A percentile compares a stretch with the other conserved stretches of the same genome.
These are phyloP conservation scores for Picochlorum costavermella DNA, from an alignment of 139 green algal species.

Conservation along the genomic window DNA sequence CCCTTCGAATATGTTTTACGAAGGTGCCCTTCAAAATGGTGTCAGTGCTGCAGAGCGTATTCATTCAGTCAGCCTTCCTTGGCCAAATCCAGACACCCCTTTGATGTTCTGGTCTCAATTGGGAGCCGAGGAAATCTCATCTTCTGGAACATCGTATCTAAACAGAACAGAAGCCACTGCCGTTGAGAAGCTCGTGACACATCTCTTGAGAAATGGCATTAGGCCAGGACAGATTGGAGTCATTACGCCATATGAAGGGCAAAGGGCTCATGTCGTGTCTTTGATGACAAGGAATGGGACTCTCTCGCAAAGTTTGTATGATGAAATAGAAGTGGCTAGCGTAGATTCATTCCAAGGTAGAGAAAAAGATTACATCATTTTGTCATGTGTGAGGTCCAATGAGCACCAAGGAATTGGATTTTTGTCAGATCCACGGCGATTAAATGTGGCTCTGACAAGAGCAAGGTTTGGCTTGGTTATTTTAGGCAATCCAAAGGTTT, in stretches of 20 bases:
- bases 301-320: conserved; percentile 77
- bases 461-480: conserved; percentile 81
- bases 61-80: conserved; percentile 61
- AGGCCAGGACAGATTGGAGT: conserved; percentile 82
- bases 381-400: conserved; percentile 94
- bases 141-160: conserved; percentile 88
- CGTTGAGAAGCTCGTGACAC: conserved; percentile 85
- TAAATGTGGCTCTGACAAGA: conserved; percentile 96
- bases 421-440: conserved; percentile 82
- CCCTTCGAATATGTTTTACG: conserved; percentile 94
- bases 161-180: conserved; percentile 87
- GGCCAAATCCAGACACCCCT: conserved; percentile 66
- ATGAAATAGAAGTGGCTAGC: conserved; percentile 68
- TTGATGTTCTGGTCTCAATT: conserved; percentile 96
- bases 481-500: conserved; percentile 83
- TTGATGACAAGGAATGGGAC: conserved; percentile 69
- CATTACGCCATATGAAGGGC: conserved; percentile 98
- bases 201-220: conserved; percentile 55
- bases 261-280: conserved; percentile 82
- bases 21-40: conserved; percentile 90
- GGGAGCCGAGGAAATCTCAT: conserved; percentile 72
- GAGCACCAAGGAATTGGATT: conserved; percentile 94
- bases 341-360: conserved; percentile 86
- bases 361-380: conserved; percentile 98
- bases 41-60: conserved; percentile 50